These are phyloP conservation scores for Pouteria campechiana DNA, from an alignment of 179 eudicot species.

Conservation along the genomic window DNA sequence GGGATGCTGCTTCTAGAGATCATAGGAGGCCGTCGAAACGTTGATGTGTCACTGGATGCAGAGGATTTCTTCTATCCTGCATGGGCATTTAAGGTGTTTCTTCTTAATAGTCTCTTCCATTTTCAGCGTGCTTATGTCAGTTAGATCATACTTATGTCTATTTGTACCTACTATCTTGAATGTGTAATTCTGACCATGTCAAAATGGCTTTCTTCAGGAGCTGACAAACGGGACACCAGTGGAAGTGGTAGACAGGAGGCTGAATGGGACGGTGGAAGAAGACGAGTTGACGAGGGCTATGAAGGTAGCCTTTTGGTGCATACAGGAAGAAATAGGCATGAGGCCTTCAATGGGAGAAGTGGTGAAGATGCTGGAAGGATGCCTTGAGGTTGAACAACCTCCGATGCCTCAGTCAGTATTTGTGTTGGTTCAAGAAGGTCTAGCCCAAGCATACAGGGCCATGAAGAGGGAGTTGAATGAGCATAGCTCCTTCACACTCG, in stretches of 20 bases:
- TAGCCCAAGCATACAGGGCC: conserved; percentile 73
- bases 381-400: conserved; percentile 55
- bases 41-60: conserved; percentile 62
- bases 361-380: conserved; percentile 83
- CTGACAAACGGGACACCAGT: conserved; percentile 44
- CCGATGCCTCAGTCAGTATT: conserved; percentile 85
- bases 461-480: conserved; percentile 74
- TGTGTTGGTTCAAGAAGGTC: conserved; percentile 85
- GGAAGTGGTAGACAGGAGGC: conserved; percentile 62
- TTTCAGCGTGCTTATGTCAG: no score
- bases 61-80: conserved; percentile 81
- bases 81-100: conserved; percentile 77
- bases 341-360: conserved; percentile 98
- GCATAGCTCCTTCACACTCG: conserved; percentile 53
- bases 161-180: no score
- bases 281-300: conserved; percentile 55
- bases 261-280: conserved; percentile 50
- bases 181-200: background rate
- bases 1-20: conserved; percentile 89
- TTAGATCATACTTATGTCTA: no score
- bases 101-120: background rate
- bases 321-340: conserved; percentile 66
- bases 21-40: conserved; percentile 80
- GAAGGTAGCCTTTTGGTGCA: conserved; percentile 81
- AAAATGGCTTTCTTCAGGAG: conserved; percentile 23